Evolutionary conservation across 177 flowering plant genomes (phyloP).

Genomic region (Tripterygium wilfordii): DNA sequence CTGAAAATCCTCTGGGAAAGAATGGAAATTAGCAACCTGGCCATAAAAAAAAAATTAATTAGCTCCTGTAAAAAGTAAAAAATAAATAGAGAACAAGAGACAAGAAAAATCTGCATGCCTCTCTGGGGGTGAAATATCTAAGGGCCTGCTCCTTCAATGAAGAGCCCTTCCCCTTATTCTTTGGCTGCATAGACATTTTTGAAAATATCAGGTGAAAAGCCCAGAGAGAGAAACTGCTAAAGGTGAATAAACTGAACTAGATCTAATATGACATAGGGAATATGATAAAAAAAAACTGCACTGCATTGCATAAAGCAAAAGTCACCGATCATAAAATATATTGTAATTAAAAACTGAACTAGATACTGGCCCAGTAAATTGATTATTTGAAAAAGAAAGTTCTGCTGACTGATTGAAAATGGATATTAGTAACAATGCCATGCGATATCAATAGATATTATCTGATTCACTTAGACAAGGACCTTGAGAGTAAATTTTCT

Average conservation of each 20-base stretch:
- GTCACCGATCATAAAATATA: too few species aligned
- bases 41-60: background rate
- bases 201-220: background rate
- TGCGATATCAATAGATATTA: background rate
- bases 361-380: too few species aligned
- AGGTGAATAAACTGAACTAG: background rate
- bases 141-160: conserved; percentile 57
- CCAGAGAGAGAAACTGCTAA: background rate
- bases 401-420: too few species aligned
- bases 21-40: conserved; percentile 93
- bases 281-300: background rate
- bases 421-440: background rate
- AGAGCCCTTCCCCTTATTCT: conserved; percentile 30
- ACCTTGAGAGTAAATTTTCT: too few species aligned
- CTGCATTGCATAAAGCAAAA: too few species aligned
- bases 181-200: conserved; percentile 31
- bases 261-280: background rate
- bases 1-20: conserved; percentile 71
- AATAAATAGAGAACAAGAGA: background rate
- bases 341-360: too few species aligned
- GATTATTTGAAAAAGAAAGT: too few species aligned
- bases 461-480: too few species aligned
- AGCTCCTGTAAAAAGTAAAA: background rate
- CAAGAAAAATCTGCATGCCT: conserved; percentile 39
- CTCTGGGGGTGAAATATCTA: conserved; percentile 93